These are phyloP conservation scores for Gentiana macrophylla DNA, from an alignment of 257 asterid genomes.

Conservation along the genomic window DNA sequence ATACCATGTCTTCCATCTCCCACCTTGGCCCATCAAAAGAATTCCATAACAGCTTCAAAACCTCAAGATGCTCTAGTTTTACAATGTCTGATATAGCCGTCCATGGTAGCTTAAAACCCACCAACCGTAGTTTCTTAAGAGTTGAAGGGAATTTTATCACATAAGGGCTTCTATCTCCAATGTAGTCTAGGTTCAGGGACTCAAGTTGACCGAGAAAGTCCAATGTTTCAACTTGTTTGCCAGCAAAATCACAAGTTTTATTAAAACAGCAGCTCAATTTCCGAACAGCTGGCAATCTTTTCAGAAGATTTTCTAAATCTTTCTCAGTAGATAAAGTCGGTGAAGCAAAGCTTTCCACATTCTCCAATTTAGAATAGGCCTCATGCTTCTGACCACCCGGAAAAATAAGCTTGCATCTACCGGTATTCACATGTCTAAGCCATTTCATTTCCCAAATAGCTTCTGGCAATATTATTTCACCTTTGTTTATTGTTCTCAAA, in stretches of 20 bases:
- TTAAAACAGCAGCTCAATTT: not conserved
- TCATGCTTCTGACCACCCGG: not conserved
- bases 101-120: not conserved
- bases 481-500: not conserved
- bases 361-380: not conserved
- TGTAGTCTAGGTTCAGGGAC: not conserved
- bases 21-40: not conserved
- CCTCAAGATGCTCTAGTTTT: not conserved
- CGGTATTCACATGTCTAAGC: constrained; percentile 4
- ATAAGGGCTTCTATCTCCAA: not conserved
- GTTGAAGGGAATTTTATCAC: not conserved
- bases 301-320: not conserved
- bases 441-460: constrained; percentile 6
- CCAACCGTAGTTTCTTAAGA: not conserved
- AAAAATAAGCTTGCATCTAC: not conserved
- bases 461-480: not conserved
- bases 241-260: too few relatives aligned
- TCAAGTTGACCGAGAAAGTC: not conserved
- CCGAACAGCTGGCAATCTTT: constrained; percentile 2
- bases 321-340: not conserved
- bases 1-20: constrained; percentile 2
- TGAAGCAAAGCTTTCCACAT: not conserved
- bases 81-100: not conserved
- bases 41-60: not conserved
- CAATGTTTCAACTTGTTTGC: not conserved